phyloP scores from a whole-genome alignment of 2,329 filamentous ascomycete genomes.

The Diaporthe sp. region DNA sequence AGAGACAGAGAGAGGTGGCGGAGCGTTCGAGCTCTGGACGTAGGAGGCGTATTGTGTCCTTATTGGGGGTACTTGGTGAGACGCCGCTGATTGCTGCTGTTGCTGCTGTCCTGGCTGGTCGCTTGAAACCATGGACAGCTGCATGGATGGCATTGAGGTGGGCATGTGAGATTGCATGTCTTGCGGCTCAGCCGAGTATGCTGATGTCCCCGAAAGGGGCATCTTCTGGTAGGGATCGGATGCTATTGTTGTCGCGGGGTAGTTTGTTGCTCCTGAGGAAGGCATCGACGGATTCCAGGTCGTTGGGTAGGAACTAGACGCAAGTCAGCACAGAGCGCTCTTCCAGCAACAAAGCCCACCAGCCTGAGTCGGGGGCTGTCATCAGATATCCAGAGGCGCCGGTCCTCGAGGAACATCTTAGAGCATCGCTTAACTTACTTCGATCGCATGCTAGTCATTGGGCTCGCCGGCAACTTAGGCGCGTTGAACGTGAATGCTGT shows the following conservation, averaged over 20 bases:
- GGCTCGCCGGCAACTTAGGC: slow-evolving; percentile 66
- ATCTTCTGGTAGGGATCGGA: slow-evolving; percentile 66
- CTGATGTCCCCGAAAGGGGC: slow-evolving; percentile 61
- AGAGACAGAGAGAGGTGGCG: slow-evolving; percentile 62
- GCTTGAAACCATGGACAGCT: slow-evolving; percentile 62
- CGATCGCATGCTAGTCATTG: slow-evolving; percentile 65
- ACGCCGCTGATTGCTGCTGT: slow-evolving; percentile 21
- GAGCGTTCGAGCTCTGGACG: slow-evolving; percentile 62
- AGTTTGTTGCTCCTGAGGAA: slow-evolving; percentile 58
- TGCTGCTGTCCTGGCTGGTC: slow-evolving; percentile 56
- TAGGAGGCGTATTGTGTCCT: slow-evolving; percentile 68
- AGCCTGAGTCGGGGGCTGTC: neutral
- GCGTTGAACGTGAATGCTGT: slow-evolving; percentile 70
- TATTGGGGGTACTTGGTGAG: slow-evolving; percentile 52
- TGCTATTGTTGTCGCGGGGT: slow-evolving; percentile 64
- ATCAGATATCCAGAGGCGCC: neutral
- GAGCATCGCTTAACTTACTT: slow-evolving; percentile 61
- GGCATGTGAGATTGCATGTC: slow-evolving; percentile 66
- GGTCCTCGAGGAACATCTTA: neutral
- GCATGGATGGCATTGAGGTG: slow-evolving; percentile 66
- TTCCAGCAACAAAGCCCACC: neutral
- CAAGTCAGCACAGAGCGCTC: slow-evolving; percentile 44
- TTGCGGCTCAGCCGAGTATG: slow-evolving; percentile 64
- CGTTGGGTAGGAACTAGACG: slow-evolving; percentile 65
- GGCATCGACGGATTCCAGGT: slow-evolving; percentile 68